phyloP scores from a whole-genome alignment of 2,329 filamentous ascomycete species.

The Stachybotrys elegans region DNA sequence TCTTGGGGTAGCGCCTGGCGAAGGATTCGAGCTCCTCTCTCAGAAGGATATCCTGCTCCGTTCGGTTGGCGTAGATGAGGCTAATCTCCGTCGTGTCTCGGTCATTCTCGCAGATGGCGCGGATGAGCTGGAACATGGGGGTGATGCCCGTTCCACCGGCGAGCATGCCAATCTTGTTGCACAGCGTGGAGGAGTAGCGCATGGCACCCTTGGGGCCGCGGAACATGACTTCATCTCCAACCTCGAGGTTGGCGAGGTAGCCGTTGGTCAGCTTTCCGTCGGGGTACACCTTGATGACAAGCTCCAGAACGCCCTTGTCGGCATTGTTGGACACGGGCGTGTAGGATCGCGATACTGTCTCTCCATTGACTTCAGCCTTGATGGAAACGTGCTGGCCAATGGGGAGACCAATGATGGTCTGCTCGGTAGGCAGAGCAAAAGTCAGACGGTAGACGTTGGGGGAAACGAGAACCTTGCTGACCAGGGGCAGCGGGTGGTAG shows the following conservation, averaged over 20 bases:
- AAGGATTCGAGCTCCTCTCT: conserved; percentile 50
- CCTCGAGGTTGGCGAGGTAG: conserved; percentile 40
- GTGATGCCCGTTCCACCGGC: conserved; percentile 37
- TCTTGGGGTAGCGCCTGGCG: conserved; percentile 42
- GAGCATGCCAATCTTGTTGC: conserved; percentile 47
- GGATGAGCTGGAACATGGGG: conserved; percentile 48
- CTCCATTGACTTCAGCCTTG: conserved; percentile 38
- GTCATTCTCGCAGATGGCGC: conserved; percentile 58
- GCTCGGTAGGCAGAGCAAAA: conserved; percentile 40
- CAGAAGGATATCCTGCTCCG: conserved; percentile 55
- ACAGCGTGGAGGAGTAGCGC: conserved; percentile 39
- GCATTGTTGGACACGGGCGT: conserved; percentile 48
- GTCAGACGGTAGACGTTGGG: conserved; percentile 40
- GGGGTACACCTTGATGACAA: conserved; percentile 47
- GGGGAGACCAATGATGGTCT: conserved; percentile 46
- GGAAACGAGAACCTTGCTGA: conserved; percentile 30
- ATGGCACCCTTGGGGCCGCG: conserved; percentile 54
- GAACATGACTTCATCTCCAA: conserved; percentile 46
- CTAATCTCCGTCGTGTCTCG: conserved; percentile 50
- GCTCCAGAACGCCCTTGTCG: conserved; percentile 42
- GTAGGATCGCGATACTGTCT: conserved; percentile 45
- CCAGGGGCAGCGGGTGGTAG: conserved; percentile 42
- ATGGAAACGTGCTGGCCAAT: conserved; percentile 54
- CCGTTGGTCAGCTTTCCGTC: conserved; percentile 44
- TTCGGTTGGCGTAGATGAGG: conserved; percentile 55